Conservation (phyloP, 139 green algal species). For the Chlamydomonas asymmetrica region DNA sequence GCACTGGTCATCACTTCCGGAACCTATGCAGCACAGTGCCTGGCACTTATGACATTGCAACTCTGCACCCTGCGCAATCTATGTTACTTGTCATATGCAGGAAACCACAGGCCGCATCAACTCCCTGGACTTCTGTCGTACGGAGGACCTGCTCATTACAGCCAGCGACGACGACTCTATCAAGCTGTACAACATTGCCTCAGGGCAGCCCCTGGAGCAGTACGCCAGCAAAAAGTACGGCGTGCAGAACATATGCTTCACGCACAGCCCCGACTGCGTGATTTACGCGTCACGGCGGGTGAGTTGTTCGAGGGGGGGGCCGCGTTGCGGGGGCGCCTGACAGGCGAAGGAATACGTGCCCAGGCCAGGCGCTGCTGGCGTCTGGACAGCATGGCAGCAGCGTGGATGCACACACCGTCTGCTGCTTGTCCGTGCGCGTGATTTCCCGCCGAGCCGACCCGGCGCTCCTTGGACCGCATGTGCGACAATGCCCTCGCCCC, state of each 20-base stretch:
- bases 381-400: no score
- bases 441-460: no score
- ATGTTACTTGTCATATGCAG: neutral
- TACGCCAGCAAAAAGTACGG: constrained; percentile 84
- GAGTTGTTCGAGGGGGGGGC: no score
- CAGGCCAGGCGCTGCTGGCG: no score
- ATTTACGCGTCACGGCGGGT: constrained; percentile 86
- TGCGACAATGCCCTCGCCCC: no score
- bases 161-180: constrained; percentile 84
- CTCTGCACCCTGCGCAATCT: neutral
- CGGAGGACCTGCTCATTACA: constrained; percentile 83
- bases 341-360: no score
- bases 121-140: constrained; percentile 86
- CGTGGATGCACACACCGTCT: no score
- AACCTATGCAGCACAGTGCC: neutral
- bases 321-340: no score
- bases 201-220: constrained; percentile 35
- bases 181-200: constrained; percentile 78
- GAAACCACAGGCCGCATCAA: constrained; percentile 70
- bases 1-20: neutral
- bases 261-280: constrained; percentile 70
- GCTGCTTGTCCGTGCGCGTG: no score
- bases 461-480: no score
- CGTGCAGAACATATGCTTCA: constrained; percentile 76
- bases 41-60: neutral